Evolutionary conservation across 2,329 filamentous ascomycete species (phyloP), one percentile per base, ranked within the genome.

Genomic region (Hymenoscyphus infarciens): DNA sequence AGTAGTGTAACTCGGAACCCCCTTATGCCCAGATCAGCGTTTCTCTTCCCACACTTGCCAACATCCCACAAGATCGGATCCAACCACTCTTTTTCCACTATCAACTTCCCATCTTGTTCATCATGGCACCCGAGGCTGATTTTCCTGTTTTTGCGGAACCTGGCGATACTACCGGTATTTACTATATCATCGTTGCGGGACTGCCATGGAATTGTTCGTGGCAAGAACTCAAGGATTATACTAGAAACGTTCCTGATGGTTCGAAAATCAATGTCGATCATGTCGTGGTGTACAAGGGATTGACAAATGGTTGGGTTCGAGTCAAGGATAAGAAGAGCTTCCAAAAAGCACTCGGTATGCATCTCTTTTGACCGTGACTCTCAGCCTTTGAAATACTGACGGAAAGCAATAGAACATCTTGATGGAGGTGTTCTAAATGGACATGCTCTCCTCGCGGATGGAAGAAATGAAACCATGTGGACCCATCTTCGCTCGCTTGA

Each of bases 161-260:
- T 2, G 68, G 66, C 1, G 42, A 61, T 25, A 38, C 53, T 11
- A 69, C 66, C 25, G 68, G 68, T 13, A 3, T 65, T 4, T 69
- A 66, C 39, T 67, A 69, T 19, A 68, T 69, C 19, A 38, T 59
- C 13, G 59, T 69, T 22, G 54, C 59, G 5, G 63, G 63, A 1
- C 52, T 69, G 19, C 63, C 69, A 19, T 72, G 68, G 67, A 61
- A 66, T 15, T 59, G 56, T 19, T 64, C 69, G 27, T 71, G 69
- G 70, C 69, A 72, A 56, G 65, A 56, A 5, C 25, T 73, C 15
- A 71, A 73, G 39, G 70, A 72, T 52, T 69, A 69, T 54, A 60
- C 68, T 10, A 57, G 68, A 35, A 65, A 68, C 55, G 56, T 53
- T 45, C 19, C 42, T 29, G 58, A 67, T 61, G 67, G 66, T 3